These are phyloP conservation scores for Boletus sp. DNA, from an alignment of 768 basidiomycete genomes.

Conservation along the genomic window DNA sequence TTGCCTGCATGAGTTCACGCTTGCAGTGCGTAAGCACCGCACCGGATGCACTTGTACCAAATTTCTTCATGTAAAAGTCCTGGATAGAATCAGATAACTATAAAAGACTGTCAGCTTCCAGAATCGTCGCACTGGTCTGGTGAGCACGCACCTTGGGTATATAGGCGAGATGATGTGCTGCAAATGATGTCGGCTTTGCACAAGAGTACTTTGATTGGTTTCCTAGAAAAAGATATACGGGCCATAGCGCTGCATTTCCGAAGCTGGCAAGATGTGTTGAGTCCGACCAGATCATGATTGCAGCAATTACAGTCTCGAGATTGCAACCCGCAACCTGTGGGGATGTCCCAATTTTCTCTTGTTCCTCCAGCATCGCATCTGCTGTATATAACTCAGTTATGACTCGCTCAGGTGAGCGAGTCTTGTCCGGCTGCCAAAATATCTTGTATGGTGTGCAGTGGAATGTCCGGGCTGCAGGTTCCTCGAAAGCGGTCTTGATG, in stretches of 20 bases:
- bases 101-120: not conserved
- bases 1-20: conserved; percentile 24
- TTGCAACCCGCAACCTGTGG: not conserved
- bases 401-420: not conserved
- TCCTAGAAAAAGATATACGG: conserved; percentile 9
- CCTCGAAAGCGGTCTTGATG: not conserved
- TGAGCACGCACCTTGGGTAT: not conserved
- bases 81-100: not conserved
- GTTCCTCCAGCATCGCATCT: not conserved
- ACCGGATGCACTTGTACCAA: not conserved
- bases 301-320: conserved; percentile 1
- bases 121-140: too few species aligned
- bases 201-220: not conserved
- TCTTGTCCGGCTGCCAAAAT: not conserved
- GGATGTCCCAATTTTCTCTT: not conserved
- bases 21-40: conserved; percentile 11
- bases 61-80: not conserved
- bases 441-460: not conserved
- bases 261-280: conserved; percentile 24
- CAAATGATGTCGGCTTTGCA: not conserved
- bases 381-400: not conserved
- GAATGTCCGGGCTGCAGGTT: not conserved
- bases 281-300: conserved; percentile 26
- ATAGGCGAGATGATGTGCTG: not conserved
- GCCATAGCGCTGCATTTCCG: conserved; percentile 13